phyloP scores from a whole-genome alignment of 179 eudicot genomes.

The Heliamphora pulchella region DNA sequence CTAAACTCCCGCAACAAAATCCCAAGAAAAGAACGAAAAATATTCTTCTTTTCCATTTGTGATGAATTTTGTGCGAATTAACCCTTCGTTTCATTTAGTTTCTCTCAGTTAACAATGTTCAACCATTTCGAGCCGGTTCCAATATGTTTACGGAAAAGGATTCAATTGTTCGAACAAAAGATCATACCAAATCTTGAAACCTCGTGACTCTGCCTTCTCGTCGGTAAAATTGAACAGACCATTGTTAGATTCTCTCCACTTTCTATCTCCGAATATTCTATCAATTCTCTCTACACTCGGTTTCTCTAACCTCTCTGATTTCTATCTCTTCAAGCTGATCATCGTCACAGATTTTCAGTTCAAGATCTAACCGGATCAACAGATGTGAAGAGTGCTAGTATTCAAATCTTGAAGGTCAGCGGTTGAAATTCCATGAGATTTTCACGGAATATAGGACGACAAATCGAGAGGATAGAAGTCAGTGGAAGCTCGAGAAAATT shows the following conservation, averaged over 20 bases:
- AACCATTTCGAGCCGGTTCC: conserved; percentile 7
- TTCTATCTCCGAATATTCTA: background rate
- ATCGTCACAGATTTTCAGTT: background rate
- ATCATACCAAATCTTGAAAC: background rate
- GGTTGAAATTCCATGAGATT: background rate
- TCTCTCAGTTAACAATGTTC: conserved; percentile 7
- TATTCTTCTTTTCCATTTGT: conserved; percentile 42
- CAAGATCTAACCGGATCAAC: conserved; percentile 9
- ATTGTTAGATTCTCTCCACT: background rate
- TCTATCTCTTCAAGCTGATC: background rate
- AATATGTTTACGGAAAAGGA: background rate
- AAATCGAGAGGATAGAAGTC: background rate
- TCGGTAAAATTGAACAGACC: background rate
- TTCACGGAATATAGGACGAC: background rate
- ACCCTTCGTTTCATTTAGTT: conserved; percentile 50
- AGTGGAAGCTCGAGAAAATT: background rate
- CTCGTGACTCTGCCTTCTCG: background rate
- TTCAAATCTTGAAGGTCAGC: background rate
- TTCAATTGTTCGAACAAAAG: background rate
- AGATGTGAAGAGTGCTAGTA: background rate
- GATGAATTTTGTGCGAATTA: conserved; percentile 37
- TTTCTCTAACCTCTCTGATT: background rate
- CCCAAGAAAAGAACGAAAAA: conserved; percentile 30
- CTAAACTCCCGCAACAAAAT: conserved; percentile 44
- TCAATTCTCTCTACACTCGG: background rate